These are phyloP conservation scores for Somion occarium DNA, from an alignment of 1,284 basidiomycete genomes.

Conservation along the genomic window DNA sequence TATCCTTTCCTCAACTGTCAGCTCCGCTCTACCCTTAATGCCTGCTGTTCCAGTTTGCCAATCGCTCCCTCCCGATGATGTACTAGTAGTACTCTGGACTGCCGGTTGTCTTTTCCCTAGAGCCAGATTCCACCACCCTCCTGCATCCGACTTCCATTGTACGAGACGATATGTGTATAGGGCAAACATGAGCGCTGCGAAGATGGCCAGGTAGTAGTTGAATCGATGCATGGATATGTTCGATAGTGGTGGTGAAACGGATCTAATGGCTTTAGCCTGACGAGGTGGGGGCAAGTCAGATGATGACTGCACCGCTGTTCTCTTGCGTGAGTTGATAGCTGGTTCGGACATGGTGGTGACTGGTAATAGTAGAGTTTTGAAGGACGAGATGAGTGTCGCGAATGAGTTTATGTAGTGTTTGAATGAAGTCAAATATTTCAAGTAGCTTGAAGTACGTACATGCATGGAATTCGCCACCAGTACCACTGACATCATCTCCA, in stretches of 20 bases:
- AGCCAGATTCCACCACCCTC: conserved; percentile 56
- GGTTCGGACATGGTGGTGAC: conserved; percentile 1
- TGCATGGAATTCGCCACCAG: too few relatives aligned
- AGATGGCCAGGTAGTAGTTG: conserved; percentile 44
- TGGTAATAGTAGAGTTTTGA: background rate
- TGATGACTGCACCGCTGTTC: conserved; percentile 16
- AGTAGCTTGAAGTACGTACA: too few relatives aligned
- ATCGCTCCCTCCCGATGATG: background rate
- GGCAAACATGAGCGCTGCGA: conserved; percentile 38
- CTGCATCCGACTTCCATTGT: conserved; percentile 48
- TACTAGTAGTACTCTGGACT: conserved; percentile 7
- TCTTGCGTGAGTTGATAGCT: background rate
- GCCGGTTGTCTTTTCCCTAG: conserved; percentile 34
- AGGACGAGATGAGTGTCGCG: too few relatives aligned
- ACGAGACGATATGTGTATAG: conserved; percentile 47
- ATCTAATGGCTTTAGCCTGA: conserved; percentile 25
- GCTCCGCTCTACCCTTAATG: conserved; percentile 13
- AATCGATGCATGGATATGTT: conserved; percentile 32
- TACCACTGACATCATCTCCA: too few relatives aligned
- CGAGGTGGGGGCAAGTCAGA: conserved; percentile 30
- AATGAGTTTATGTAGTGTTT: too few relatives aligned
- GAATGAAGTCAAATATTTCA: too few relatives aligned
- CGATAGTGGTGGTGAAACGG: conserved; percentile 30
- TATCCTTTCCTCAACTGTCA: conserved; percentile 50
- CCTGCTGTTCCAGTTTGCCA: background rate